Base-by-base conservation (phyloP, 2,329 filamentous ascomycete genomes). In the Sclerotinia glacialis region DNA sequence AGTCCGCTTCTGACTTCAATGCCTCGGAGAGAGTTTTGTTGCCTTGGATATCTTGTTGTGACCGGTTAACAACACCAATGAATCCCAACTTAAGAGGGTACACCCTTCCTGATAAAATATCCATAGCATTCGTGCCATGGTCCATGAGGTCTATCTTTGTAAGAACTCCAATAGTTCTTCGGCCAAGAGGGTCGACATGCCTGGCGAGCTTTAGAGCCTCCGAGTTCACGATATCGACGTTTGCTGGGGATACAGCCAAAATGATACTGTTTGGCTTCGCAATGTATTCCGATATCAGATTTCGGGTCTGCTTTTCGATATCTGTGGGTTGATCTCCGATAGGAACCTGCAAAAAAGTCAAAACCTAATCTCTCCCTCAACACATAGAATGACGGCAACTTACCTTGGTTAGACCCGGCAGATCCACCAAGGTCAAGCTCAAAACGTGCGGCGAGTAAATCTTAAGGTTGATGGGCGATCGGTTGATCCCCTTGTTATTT, bases 61-160 rank as follows among this genome's bases (percentile, higher is more conserved):
- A 98, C 70, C 95, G 88, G 79, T 99, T 99, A 74, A 99, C 94
- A 21, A 98, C 93, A 69, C 95, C 95, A 73, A 99, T 98, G 77
- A 98, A 99, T 37, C 95, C 95, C 70, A 99, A 86, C 80, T 98
- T 99, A 73, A 99, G 79, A 11, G 95, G 95, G 78, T 99, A 99
- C 3, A 99, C 95, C 34, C 95, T 89, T 4, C 95, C 95, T 8
- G 94, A 96, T n/a, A 99, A 84, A 72, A 99, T 99, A 76, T 99
- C 95, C 73, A 99, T 84, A 21, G 95, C 95, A 76, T 99, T 98
- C 67, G 95, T 99, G 70, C 95, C 95, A 76, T 99, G 94, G 76
- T 99, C 95, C 95, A 99, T 99, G 67, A 99, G 82, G 77, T 99
- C 95, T 71, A 99, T 83, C 81, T 99, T 99, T 68, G 95, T 98